Percentiles rank a stretch among this genome's conserved stretches.
phyloP scores from a whole-genome alignment of 306 rosid genomes.

The Cucumis hystrix region DNA sequence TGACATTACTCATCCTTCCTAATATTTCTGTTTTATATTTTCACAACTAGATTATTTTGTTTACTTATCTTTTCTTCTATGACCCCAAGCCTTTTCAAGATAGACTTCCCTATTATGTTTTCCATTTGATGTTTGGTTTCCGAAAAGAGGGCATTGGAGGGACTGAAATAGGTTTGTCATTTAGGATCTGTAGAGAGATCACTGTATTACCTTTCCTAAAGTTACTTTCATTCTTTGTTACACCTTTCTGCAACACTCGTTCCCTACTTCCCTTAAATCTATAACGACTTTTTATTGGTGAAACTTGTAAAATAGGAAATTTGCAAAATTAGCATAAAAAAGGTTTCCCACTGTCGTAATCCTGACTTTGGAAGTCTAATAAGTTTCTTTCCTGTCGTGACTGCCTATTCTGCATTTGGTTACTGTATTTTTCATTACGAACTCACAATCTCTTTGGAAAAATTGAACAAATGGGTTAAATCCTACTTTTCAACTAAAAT shows the following conservation, averaged over 20 bases:
- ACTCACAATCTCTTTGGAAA: background rate
- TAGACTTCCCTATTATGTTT: background rate
- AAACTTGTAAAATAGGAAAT: no score
- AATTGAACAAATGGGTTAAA: background rate
- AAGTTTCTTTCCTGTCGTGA: background rate
- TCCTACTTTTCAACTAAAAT: background rate
- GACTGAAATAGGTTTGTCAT: background rate
- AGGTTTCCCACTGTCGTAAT: background rate
- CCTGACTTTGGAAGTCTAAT: background rate
- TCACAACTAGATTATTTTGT: background rate
- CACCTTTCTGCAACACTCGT: background rate
- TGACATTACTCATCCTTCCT: background rate
- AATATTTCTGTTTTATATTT: background rate
- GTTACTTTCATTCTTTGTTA: background rate
- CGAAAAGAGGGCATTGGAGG: background rate
- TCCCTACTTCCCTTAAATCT: background rate
- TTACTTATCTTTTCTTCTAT: background rate
- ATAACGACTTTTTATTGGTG: background rate
- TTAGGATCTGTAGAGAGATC: background rate
- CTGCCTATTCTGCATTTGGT: background rate
- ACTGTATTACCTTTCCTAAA: background rate
- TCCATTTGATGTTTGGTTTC: background rate
- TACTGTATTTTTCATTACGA: background rate
- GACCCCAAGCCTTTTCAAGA: background rate
- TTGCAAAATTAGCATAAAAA: background rate